phyloP scores from a whole-genome alignment of 768 basidiomycete species.

The Amanita thiersii region DNA sequence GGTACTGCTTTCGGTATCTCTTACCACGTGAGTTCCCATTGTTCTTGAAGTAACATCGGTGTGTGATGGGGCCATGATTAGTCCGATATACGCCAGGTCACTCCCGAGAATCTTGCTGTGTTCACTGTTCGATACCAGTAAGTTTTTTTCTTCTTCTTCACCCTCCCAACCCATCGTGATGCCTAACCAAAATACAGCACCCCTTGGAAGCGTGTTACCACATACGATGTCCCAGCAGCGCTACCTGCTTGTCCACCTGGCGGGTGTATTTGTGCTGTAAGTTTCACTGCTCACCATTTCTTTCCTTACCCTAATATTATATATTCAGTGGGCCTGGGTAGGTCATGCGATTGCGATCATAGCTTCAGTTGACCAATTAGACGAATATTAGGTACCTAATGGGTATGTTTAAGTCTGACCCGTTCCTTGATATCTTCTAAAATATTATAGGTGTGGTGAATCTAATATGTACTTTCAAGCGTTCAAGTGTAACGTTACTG shows the following conservation, averaged over 20 bases:
- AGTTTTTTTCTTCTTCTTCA: slow-evolving; percentile 10
- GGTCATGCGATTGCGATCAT: slow-evolving; percentile 9
- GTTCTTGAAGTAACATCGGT: background rate
- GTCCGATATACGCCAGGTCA: slow-evolving; percentile 41
- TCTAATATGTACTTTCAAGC: slow-evolving; percentile 44
- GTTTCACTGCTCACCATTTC: slow-evolving; percentile 13
- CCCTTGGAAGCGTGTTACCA: slow-evolving; percentile 41
- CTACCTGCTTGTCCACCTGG: slow-evolving; percentile 41
- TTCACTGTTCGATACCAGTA: slow-evolving; percentile 45
- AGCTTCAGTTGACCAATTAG: background rate
- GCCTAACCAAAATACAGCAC: slow-evolving; percentile 24
- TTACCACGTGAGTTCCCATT: slow-evolving; percentile 27
- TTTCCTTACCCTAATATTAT: background rate
- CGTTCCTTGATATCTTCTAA: background rate
- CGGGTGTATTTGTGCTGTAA: slow-evolving; percentile 46
- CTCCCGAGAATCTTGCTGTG: slow-evolving; percentile 39
- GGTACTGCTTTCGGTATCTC: slow-evolving; percentile 51
- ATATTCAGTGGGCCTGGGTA: slow-evolving; percentile 45
- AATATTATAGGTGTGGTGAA: slow-evolving; percentile 34
- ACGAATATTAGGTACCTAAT: slow-evolving; percentile 25
- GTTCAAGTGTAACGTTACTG: slow-evolving; percentile 42
- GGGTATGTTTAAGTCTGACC: slow-evolving; percentile 19
- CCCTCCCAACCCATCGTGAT: background rate
- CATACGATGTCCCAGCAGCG: slow-evolving; percentile 38
- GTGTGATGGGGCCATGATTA: slow-evolving; percentile 12